Evolutionary conservation across 2,329 filamentous ascomycete species (phyloP).

Genomic region (Aspergillus hiratsukae): DNA sequence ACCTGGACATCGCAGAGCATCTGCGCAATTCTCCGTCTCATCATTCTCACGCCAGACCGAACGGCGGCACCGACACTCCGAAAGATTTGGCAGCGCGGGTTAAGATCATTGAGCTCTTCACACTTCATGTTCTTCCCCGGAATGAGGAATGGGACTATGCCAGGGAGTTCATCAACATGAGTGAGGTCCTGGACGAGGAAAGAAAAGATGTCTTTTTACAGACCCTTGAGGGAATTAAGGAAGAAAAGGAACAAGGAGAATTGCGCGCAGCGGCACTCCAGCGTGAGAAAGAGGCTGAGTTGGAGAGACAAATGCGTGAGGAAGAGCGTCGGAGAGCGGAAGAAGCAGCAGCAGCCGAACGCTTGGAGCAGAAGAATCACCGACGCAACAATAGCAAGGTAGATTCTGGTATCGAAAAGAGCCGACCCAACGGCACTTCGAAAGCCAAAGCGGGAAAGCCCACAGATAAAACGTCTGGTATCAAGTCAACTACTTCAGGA

Average conservation of each 20-base stretch:
- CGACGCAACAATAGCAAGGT: conserved; percentile 60
- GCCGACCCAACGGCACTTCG: conserved; percentile 35
- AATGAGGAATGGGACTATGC: conserved; percentile 98
- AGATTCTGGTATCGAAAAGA: conserved; percentile 65
- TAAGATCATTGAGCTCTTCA: conserved; percentile 92
- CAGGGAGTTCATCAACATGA: conserved; percentile 80
- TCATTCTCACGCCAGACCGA: conserved; percentile 34
- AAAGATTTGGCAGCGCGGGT: conserved; percentile 78
- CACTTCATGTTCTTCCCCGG: conserved; percentile 84
- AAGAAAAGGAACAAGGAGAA: conserved; percentile 74
- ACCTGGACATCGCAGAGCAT: conserved; percentile 65
- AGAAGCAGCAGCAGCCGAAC: conserved; percentile 38
- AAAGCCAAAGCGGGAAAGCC: conserved; percentile 25
- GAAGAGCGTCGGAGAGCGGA: conserved; percentile 40
- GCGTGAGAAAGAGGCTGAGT: conserved; percentile 55
- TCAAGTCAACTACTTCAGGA: conserved; percentile 21
- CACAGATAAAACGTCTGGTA: conserved; percentile 23
- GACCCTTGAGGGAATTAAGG: conserved; percentile 75
- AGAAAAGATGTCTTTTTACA: conserved; percentile 82
- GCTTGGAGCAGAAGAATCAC: conserved; percentile 32
- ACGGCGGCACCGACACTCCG: conserved; percentile 71
- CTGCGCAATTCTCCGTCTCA: conserved; percentile 43
- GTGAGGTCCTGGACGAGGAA: conserved; percentile 86
- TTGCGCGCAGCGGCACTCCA: conserved; percentile 58
- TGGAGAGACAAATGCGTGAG: conserved; percentile 44